Percentiles rank a stretch among this genome's conserved stretches.
Conservation (phyloP, 768 basidiomycete genomes). For the Porphyrellus cyaneotinctus region DNA sequence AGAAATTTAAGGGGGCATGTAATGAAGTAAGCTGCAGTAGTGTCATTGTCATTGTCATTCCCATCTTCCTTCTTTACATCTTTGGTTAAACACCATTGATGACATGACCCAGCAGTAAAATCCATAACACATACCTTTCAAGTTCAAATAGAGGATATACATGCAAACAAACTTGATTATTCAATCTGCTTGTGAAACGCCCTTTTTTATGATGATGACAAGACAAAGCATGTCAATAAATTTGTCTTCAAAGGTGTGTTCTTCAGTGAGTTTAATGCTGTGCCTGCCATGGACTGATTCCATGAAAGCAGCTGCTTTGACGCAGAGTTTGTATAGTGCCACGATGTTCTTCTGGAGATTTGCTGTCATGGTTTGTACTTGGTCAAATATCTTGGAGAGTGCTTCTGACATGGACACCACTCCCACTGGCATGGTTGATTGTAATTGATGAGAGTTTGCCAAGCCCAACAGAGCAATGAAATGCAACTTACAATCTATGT, state of each 20-base stretch:
- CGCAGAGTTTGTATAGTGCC: conserved; percentile 75
- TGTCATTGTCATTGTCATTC: conserved; percentile 57
- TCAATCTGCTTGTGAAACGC: conserved; percentile 67
- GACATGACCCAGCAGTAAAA: background rate
- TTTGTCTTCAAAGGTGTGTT: conserved; percentile 66
- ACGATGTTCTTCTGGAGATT: conserved; percentile 91
- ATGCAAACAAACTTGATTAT: conserved; percentile 78
- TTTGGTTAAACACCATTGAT: conserved; percentile 27
- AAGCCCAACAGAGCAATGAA: too few relatives aligned
- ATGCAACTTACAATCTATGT: too few relatives aligned
- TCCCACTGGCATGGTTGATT: too few relatives aligned
- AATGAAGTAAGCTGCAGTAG: conserved; percentile 64
- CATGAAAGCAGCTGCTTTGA: conserved; percentile 52
- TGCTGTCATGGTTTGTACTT: conserved; percentile 66
- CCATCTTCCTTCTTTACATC: conserved; percentile 34
- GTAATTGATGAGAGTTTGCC: too few relatives aligned
- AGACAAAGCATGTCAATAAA: conserved; percentile 59
- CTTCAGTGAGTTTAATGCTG: conserved; percentile 61
- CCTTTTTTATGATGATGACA: conserved; percentile 75
- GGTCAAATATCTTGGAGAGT: too few relatives aligned
- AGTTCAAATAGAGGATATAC: conserved; percentile 71
- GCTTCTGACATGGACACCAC: too few relatives aligned
- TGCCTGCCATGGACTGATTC: conserved; percentile 46
- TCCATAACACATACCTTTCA: conserved; percentile 54
- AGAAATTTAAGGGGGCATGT: conserved; percentile 66